Evolutionary conservation across 2,329 filamentous ascomycete genomes (phyloP).

Genomic region (Nectriaceae sp.): DNA sequence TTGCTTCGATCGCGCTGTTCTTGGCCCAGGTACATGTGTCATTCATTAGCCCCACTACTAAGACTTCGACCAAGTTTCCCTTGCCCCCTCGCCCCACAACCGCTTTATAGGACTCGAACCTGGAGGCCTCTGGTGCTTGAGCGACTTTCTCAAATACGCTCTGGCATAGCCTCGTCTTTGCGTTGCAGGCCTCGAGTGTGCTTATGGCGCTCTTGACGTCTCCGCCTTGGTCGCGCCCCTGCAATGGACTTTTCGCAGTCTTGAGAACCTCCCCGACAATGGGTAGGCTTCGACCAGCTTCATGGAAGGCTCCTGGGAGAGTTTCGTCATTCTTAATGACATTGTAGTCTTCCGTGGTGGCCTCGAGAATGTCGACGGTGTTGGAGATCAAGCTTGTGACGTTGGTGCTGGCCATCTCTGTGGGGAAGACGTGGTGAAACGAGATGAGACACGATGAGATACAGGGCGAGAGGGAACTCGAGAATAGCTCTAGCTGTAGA

Average conservation of each 20-base stretch:
- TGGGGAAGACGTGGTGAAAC: too few species aligned
- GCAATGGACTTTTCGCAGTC: background rate
- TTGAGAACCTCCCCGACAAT: background rate
- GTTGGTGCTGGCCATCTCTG: background rate
- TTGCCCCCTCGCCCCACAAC: background rate
- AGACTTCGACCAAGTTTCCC: background rate
- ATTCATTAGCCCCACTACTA: background rate
- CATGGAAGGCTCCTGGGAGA: constrained; percentile 3
- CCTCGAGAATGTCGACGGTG: background rate
- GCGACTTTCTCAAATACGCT: background rate
- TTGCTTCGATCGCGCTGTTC: background rate
- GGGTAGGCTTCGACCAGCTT: constrained; percentile 1
- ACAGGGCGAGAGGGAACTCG: too few species aligned
- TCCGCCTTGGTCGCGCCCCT: background rate
- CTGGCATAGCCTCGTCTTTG: constrained; percentile 1
- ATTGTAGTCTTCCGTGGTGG: background rate
- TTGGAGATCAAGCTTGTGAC: background rate
- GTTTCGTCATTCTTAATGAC: constrained; percentile 1
- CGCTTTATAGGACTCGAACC: constrained; percentile 1
- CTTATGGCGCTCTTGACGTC: background rate
- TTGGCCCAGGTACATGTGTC: background rate
- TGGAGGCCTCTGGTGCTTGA: constrained; percentile 2
- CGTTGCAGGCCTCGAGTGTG: background rate
- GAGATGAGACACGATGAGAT: too few species aligned
- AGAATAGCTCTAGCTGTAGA: too few species aligned